phyloP scores from a whole-genome alignment of 805 yeast genomes.

The Monosporozyma yasuniensis region DNA sequence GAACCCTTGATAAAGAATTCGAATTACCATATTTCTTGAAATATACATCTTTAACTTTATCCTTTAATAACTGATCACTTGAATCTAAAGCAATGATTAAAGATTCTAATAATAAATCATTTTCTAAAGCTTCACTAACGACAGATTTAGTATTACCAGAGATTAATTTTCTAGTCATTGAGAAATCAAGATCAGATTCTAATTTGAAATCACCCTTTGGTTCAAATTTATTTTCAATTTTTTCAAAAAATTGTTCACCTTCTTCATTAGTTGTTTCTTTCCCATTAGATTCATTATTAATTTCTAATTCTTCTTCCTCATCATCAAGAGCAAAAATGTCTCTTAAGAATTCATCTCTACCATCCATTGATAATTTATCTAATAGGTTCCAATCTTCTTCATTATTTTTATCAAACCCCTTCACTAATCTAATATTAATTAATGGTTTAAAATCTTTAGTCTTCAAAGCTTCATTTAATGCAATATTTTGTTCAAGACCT shows the following conservation, averaged over 20 bases:
- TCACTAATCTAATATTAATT: constrained; percentile 44
- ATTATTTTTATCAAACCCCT: constrained; percentile 33
- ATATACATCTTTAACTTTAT: constrained; percentile 63
- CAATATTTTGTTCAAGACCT: constrained; percentile 31
- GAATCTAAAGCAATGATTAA: constrained; percentile 69
- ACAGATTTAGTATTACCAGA: constrained; percentile 59
- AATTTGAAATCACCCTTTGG: constrained; percentile 51
- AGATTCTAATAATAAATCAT: constrained; percentile 66
- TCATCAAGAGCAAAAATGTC: constrained; percentile 34
- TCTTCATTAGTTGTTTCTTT: constrained; percentile 9
- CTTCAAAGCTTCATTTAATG: constrained; percentile 49
- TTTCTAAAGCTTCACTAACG: constrained; percentile 53
- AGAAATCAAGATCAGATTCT: constrained; percentile 37
- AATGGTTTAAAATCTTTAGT: constrained; percentile 44
- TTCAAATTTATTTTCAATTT: constrained; percentile 28
- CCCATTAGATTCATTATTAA: background rate
- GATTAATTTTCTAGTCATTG: constrained; percentile 44
- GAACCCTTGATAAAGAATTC: constrained; percentile 57
- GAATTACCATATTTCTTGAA: constrained; percentile 45
- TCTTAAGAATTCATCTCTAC: constrained; percentile 42
- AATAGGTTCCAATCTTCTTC: constrained; percentile 61
- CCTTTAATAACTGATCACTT: constrained; percentile 45
- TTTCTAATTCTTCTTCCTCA: constrained; percentile 16
- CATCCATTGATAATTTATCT: constrained; percentile 41
- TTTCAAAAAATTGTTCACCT: constrained; percentile 33